phyloP scores from a whole-genome alignment of 306 rosid genomes.

The Adenanthera pavonina region DNA sequence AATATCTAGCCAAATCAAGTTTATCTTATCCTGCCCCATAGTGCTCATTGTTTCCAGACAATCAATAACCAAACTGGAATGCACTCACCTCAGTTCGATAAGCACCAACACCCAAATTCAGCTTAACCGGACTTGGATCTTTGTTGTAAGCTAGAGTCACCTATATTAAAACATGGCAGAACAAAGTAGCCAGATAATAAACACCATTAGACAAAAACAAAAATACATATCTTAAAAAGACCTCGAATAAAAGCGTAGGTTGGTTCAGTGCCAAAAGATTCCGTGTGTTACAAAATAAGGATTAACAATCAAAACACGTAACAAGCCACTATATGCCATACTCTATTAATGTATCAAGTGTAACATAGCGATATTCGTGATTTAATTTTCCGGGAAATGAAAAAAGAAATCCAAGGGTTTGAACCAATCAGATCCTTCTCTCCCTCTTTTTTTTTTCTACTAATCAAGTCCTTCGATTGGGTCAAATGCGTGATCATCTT shows the following conservation, averaged over 20 bases:
- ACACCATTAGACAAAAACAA: not conserved
- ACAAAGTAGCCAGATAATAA: not conserved
- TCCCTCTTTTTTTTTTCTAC: too few species aligned
- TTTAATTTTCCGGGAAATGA: not conserved
- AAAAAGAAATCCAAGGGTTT: not conserved
- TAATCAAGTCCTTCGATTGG: not conserved
- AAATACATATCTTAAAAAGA: not conserved
- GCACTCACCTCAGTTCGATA: constrained; percentile 91
- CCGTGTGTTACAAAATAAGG: not conserved
- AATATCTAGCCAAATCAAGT: not conserved
- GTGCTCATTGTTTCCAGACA: not conserved
- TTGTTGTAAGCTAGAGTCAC: constrained; percentile 94
- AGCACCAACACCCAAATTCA: constrained; percentile 98
- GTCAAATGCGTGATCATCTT: not conserved
- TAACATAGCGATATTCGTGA: not conserved
- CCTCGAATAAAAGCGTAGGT: not conserved
- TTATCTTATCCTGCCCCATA: not conserved
- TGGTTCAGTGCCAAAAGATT: not conserved
- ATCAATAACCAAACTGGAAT: not conserved
- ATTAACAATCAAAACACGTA: constrained; percentile 13
- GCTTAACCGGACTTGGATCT: constrained; percentile 85
- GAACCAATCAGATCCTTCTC: not conserved
- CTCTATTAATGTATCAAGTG: not conserved
- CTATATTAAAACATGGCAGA: constrained; percentile 42
- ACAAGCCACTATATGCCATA: constrained; percentile 15